These are phyloP conservation scores for Maudiozyma pseudohumilis DNA, from an alignment of 805 yeast genomes.

Conservation along the genomic window DNA sequence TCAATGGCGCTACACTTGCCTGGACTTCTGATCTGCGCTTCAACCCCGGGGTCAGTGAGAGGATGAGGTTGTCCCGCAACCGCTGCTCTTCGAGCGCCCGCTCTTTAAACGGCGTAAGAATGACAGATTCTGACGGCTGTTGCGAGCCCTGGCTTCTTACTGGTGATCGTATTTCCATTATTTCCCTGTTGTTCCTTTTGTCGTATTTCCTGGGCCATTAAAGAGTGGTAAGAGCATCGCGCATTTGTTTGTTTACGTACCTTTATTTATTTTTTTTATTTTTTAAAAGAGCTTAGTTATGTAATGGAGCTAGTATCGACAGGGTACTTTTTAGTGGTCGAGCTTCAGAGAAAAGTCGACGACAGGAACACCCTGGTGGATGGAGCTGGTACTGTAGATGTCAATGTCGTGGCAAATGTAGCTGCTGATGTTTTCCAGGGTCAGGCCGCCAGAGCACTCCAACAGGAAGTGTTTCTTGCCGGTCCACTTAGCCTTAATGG, in stretches of 20 bases:
- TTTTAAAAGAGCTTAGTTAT: background rate
- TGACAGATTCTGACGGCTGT: slow-evolving; percentile 6
- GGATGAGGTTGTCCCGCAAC: slow-evolving; percentile 12
- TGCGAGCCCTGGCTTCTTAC: slow-evolving; percentile 1
- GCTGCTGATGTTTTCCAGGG: slow-evolving; percentile 49
- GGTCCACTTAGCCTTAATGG: slow-evolving; percentile 48
- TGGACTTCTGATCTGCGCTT: slow-evolving; percentile 8
- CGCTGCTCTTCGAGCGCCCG: slow-evolving; percentile 19
- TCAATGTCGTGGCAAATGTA: slow-evolving; percentile 75
- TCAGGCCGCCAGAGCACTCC: slow-evolving; percentile 90
- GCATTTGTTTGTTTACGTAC: too few species aligned
- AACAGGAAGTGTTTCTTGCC: slow-evolving; percentile 46
- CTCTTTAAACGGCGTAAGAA: slow-evolving; percentile 19
- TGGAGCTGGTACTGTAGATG: slow-evolving; percentile 80
- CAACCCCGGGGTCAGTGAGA: slow-evolving; percentile 18
- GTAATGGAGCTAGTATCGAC: background rate
- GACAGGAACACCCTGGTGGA: slow-evolving; percentile 83
- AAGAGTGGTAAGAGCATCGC: too few species aligned
- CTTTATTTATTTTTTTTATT: background rate
- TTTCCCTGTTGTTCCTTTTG: too few species aligned
- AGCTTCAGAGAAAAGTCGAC: slow-evolving; percentile 75
- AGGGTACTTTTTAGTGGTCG: background rate
- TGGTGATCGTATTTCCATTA: slow-evolving; percentile 11
- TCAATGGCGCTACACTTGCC: slow-evolving; percentile 6
- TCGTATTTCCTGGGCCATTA: too few species aligned